A percentile compares a stretch with the other conserved stretches of the same genome.
Evolutionary conservation across 768 basidiomycete genomes (phyloP).

Genomic region (Auriscalpium vulgare): DNA sequence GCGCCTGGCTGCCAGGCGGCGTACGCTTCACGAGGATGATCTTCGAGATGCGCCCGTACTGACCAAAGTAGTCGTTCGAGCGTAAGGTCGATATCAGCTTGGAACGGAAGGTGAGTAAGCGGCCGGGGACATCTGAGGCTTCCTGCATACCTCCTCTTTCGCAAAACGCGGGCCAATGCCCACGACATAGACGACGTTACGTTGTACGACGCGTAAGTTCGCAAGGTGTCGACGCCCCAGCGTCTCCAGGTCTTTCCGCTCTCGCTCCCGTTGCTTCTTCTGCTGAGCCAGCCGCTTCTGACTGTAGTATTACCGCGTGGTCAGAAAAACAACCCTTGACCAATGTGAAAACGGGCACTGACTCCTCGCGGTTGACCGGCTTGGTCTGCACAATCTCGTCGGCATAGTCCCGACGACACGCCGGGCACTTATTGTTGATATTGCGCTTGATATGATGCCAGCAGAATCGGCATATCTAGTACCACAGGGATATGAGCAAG

Average conservation of each 20-base stretch:
- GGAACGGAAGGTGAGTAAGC: slow-evolving; percentile 7
- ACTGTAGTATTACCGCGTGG: slow-evolving; percentile 33
- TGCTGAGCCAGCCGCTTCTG: slow-evolving; percentile 92
- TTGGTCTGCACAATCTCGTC: slow-evolving; percentile 94
- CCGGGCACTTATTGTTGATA: slow-evolving; percentile 92
- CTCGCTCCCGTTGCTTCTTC: slow-evolving; percentile 91
- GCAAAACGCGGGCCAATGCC: slow-evolving; percentile 92
- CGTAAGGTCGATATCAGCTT: slow-evolving; percentile 89
- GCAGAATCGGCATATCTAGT: slow-evolving; percentile 95
- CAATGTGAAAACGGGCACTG: slow-evolving; percentile 27
- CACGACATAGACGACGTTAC: slow-evolving; percentile 92
- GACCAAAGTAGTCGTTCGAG: slow-evolving; percentile 94
- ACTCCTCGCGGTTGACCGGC: slow-evolving; percentile 94
- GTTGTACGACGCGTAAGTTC: slow-evolving; percentile 94
- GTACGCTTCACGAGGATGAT: slow-evolving; percentile 89
- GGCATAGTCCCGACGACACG: slow-evolving; percentile 87
- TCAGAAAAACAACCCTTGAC: slow-evolving; percentile 3
- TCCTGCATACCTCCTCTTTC: slow-evolving; percentile 83
- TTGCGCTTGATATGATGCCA: slow-evolving; percentile 98
- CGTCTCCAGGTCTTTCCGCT: slow-evolving; percentile 89
- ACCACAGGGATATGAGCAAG: slow-evolving; percentile 5
- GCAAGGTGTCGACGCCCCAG: slow-evolving; percentile 79
- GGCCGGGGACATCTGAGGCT: slow-evolving; percentile 4
- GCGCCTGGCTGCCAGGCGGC: slow-evolving; percentile 59
- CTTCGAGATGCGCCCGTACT: slow-evolving; percentile 97